phyloP scores from a whole-genome alignment of 371 early-diverging fungal species.

The Rhizopus arrhizus region DNA sequence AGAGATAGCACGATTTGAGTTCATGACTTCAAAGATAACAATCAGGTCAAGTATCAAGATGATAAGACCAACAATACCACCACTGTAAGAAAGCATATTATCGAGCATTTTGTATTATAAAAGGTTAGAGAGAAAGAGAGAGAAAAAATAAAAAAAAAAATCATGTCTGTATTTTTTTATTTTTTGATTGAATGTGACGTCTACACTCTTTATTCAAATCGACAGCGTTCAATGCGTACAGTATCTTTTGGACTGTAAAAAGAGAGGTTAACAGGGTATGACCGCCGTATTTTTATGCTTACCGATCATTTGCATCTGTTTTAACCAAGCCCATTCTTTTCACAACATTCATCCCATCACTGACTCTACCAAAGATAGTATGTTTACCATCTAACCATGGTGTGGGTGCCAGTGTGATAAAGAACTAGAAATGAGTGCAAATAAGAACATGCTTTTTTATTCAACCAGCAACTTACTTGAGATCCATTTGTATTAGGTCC shows the following conservation, averaged over 20 bases:
- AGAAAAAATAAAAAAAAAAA: neutral
- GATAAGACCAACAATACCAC: slow-evolving; percentile 54
- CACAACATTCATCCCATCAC: slow-evolving; percentile 68
- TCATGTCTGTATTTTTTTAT: neutral
- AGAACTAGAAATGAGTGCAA: slow-evolving; percentile 45
- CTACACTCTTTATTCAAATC: slow-evolving; percentile 29
- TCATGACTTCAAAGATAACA: slow-evolving; percentile 64
- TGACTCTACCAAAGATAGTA: slow-evolving; percentile 74
- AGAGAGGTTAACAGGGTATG: neutral
- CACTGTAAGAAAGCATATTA: slow-evolving; percentile 49
- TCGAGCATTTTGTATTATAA: slow-evolving; percentile 26
- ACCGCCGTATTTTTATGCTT: neutral
- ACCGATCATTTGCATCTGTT: slow-evolving; percentile 59
- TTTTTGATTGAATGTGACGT: neutral
- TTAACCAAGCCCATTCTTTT: slow-evolving; percentile 72
- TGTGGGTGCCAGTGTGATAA: slow-evolving; percentile 68
- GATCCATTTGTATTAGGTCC: slow-evolving; percentile 87
- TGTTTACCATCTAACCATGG: slow-evolving; percentile 84
- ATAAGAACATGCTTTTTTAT: neutral
- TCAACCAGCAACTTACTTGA: slow-evolving; percentile 43
- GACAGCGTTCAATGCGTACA: slow-evolving; percentile 41
- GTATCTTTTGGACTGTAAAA: slow-evolving; percentile 40
- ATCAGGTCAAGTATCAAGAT: slow-evolving; percentile 62
- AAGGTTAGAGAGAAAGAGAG: neutral
- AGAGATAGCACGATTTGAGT: slow-evolving; percentile 53